These are phyloP conservation scores for Stachybotrys chlorohalonatus DNA, from an alignment of 2,329 filamentous ascomycete species.

Conservation along the genomic window DNA sequence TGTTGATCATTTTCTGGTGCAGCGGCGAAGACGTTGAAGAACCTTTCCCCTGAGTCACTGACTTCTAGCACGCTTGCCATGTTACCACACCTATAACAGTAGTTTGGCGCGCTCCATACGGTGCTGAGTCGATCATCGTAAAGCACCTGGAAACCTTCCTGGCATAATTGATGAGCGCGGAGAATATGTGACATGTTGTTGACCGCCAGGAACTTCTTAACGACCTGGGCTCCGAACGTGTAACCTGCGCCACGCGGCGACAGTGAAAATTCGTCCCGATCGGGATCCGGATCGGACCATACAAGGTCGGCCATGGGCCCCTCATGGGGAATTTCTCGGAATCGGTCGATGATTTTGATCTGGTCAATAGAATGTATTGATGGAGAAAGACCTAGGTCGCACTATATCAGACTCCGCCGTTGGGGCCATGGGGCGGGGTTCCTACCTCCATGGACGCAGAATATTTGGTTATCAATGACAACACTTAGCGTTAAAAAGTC, in stretches of 20 bases:
- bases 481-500: slow-evolving; percentile 95
- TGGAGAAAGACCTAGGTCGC: slow-evolving; percentile 57
- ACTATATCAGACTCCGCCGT: not conserved
- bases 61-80: slow-evolving; percentile 96
- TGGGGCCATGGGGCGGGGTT: slow-evolving; percentile 2
- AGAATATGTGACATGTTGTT: slow-evolving; percentile 98
- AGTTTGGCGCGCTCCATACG: slow-evolving; percentile 96
- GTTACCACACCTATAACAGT: slow-evolving; percentile 93
- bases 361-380: slow-evolving; percentile 98
- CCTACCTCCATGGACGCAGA: slow-evolving; percentile 87
- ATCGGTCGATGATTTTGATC: slow-evolving; percentile 98
- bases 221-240: slow-evolving; percentile 94
- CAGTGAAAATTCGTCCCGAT: slow-evolving; percentile 92
- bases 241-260: slow-evolving; percentile 92
- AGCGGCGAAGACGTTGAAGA: slow-evolving; percentile 96
- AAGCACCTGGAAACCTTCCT: slow-evolving; percentile 94
- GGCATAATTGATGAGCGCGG: slow-evolving; percentile 94
- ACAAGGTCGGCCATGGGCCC: slow-evolving; percentile 99
- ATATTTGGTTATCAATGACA: slow-evolving; percentile 98
- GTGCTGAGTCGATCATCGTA: slow-evolving; percentile 93
- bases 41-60: slow-evolving; percentile 82
- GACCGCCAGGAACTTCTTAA: slow-evolving; percentile 95
- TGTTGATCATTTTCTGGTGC: slow-evolving; percentile 92
- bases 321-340: slow-evolving; percentile 96
- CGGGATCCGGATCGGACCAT: slow-evolving; percentile 97